A percentile compares a stretch with the other conserved stretches of the same genome.
These are phyloP conservation scores for Borealophlyctis nickersoniae DNA, from an alignment of 192 early-diverging fungal species.

Conservation along the genomic window DNA sequence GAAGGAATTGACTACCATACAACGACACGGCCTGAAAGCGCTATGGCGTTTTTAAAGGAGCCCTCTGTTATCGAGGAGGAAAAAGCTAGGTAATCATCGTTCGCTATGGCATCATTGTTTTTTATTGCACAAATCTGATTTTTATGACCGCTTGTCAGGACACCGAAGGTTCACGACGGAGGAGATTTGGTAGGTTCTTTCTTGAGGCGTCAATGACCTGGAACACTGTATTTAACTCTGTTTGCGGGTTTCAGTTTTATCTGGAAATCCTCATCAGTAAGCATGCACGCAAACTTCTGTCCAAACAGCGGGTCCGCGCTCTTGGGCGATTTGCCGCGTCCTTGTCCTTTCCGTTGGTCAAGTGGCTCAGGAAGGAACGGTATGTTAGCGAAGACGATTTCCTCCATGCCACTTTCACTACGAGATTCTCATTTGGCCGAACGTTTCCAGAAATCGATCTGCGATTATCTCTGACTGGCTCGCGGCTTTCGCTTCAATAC, in stretches of 20 bases:
- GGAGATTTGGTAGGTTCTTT: too few species aligned
- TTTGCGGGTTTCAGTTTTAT: conserved; percentile 21
- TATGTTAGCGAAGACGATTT: conserved; percentile 7
- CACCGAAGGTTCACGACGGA: too few species aligned
- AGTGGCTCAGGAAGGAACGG: conserved; percentile 29
- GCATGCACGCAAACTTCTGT: conserved; percentile 26
- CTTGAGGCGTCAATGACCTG: neutral
- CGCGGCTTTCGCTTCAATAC: conserved; percentile 21
- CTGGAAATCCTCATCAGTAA: conserved; percentile 36
- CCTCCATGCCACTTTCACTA: neutral
- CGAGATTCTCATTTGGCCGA: neutral
- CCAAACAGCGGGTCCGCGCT: conserved; percentile 18
- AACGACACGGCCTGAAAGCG: conserved; percentile 2
- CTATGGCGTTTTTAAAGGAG: too few species aligned
- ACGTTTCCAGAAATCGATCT: conserved; percentile 6
- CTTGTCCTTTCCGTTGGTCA: conserved; percentile 25
- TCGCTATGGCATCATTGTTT: too few species aligned
- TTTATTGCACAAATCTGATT: too few species aligned
- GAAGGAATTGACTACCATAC: conserved; percentile 9
- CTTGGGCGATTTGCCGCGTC: conserved; percentile 29
- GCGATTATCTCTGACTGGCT: conserved; percentile 20
- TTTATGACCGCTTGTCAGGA: too few species aligned
- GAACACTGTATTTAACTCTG: neutral
- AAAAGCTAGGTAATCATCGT: too few species aligned
- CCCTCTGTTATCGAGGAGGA: too few species aligned